These are phyloP conservation scores for Neonectria magnoliae DNA, from an alignment of 2,329 filamentous ascomycete genomes.

Conservation along the genomic window DNA sequence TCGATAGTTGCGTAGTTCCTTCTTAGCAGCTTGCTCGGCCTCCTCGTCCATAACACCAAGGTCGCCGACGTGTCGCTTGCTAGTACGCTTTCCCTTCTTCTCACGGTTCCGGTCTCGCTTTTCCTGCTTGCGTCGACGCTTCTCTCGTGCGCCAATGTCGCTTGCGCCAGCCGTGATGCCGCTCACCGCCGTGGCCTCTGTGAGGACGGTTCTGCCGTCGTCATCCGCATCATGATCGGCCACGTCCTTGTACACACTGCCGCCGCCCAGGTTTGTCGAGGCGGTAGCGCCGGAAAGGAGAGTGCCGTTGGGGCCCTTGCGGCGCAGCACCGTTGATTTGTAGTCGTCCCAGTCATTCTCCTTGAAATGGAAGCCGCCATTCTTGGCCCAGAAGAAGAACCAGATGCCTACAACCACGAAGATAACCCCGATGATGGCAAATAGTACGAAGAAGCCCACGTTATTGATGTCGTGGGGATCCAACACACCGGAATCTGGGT, in stretches of 20 bases:
- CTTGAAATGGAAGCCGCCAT: conserved; percentile 90
- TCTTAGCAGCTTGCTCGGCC: conserved; percentile 70
- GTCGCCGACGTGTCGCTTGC: conserved; percentile 60
- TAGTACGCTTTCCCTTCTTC: conserved; percentile 56
- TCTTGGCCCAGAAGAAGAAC: conserved; percentile 99
- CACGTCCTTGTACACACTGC: conserved; percentile 82
- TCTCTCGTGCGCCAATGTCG: conserved; percentile 65
- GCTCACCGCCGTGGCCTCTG: conserved; percentile 57
- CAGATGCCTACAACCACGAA: conserved; percentile 84
- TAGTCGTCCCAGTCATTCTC: conserved; percentile 97
- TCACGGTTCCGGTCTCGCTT: conserved; percentile 54
- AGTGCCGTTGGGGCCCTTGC: conserved; percentile 89
- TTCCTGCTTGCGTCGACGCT: conserved; percentile 63
- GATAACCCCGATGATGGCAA: conserved; percentile 81
- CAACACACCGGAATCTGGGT: conserved; percentile 61
- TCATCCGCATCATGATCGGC: conserved; percentile 65
- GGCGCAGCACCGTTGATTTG: conserved; percentile 90
- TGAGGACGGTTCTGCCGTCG: conserved; percentile 57
- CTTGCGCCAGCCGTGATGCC: conserved; percentile 68
- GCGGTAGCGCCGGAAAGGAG: conserved; percentile 84
- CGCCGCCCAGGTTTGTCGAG: conserved; percentile 86
- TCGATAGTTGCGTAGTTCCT: conserved; percentile 83
- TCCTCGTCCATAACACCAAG: conserved; percentile 71
- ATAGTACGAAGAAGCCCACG: conserved; percentile 82
- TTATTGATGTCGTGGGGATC: conserved; percentile 69